These are phyloP conservation scores for Ceriops tagal DNA, from an alignment of 345 rosid genomes.

Conservation along the genomic window DNA sequence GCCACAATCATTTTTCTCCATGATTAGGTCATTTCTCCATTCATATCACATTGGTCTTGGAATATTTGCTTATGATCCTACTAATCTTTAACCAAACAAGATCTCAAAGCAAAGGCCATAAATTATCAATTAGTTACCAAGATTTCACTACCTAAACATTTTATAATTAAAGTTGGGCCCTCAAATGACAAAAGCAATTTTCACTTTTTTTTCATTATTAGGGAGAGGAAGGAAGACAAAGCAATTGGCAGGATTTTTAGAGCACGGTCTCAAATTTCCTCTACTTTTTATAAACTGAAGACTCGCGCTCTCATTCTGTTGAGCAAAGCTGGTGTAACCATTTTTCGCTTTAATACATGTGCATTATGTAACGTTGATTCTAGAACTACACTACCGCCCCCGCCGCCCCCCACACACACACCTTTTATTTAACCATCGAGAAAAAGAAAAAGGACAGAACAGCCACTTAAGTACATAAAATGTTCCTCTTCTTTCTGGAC, in stretches of 20 bases:
- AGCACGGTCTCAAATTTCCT: too few relatives aligned
- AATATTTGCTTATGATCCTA: background rate
- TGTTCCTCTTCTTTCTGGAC: too few relatives aligned
- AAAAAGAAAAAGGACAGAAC: background rate
- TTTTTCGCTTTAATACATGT: background rate
- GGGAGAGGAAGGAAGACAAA: too few relatives aligned
- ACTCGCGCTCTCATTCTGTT: too few relatives aligned
- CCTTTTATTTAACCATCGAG: too few relatives aligned
- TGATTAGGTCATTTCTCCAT: background rate
- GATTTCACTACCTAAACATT: background rate
- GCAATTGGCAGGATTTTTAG: too few relatives aligned
- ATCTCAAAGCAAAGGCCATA: background rate
- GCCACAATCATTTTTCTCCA: background rate
- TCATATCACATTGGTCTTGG: background rate
- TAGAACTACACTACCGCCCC: background rate
- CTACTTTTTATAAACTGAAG: too few relatives aligned
- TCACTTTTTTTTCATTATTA: too few relatives aligned
- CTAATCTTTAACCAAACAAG: background rate
- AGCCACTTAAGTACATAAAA: background rate
- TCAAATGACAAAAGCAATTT: background rate
- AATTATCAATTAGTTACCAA: background rate
- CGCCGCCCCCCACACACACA: too few relatives aligned
- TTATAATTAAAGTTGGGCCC: background rate
- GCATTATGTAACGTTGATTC: conserved; percentile 1
- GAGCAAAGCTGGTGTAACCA: too few relatives aligned